Evolutionary conservation across 768 basidiomycete genomes (phyloP).

Genomic region (Kwoniella newhampshirensis): DNA sequence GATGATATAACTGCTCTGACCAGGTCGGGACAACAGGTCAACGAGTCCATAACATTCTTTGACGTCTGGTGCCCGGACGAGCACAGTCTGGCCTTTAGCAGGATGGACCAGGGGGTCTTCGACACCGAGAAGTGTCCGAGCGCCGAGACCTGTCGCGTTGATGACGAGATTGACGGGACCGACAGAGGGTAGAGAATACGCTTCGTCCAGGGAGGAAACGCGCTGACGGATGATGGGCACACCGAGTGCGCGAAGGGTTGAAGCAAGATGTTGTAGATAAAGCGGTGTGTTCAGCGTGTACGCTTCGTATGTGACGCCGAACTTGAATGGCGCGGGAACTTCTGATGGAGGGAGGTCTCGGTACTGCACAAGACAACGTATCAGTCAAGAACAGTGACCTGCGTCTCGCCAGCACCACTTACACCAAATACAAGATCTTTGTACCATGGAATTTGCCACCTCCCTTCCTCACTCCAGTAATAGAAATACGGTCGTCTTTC

Average conservation of each 20-base stretch:
- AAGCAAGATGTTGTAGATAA: conserved; percentile 61
- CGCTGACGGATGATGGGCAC: conserved; percentile 58
- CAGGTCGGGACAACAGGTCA: not conserved
- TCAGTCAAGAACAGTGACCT: not conserved
- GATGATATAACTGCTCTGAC: conserved; percentile 61
- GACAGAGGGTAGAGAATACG: conserved; percentile 54
- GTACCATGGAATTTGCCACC: conserved; percentile 28
- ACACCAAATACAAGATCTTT: conserved; percentile 38
- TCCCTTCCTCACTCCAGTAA: conserved; percentile 30
- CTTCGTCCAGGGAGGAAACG: conserved; percentile 59
- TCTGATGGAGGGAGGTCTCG: conserved; percentile 20
- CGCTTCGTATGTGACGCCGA: conserved; percentile 58
- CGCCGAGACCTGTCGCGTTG: conserved; percentile 64
- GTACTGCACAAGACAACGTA: conserved; percentile 9
- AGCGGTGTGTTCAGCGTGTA: conserved; percentile 60
- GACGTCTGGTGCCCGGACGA: conserved; percentile 69
- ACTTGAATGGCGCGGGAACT: conserved; percentile 19
- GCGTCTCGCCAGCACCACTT: conserved; percentile 21
- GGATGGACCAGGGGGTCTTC: conserved; percentile 72
- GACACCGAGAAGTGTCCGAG: conserved; percentile 74
- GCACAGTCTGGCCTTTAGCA: conserved; percentile 78
- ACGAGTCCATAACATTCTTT: conserved; percentile 47
- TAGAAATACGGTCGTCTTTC: conserved; percentile 32
- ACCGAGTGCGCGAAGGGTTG: conserved; percentile 54
- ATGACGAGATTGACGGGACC: conserved; percentile 56